Evolutionary conservation across 306 rosid species (phyloP).

Genomic region (Abrus pulchellus): DNA sequence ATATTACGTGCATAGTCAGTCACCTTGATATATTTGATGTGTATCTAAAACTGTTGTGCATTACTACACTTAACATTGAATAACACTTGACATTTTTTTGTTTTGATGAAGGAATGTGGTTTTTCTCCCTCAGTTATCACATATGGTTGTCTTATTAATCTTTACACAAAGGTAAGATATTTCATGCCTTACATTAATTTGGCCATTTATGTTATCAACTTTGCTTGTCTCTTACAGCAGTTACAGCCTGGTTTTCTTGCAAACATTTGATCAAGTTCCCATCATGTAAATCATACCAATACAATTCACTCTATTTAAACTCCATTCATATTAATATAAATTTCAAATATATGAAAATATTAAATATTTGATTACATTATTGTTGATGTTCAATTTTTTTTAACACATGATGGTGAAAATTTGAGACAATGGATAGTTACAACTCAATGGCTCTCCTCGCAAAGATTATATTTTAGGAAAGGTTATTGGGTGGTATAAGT

Average conservation of each 20-base stretch:
- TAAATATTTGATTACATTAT: not conserved
- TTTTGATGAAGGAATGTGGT: slow-evolving; percentile 83
- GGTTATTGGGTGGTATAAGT: not conserved
- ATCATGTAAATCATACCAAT: slow-evolving; percentile 21
- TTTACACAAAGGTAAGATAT: slow-evolving; percentile 77
- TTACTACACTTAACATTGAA: slow-evolving; percentile 27
- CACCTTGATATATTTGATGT: slow-evolving; percentile 36
- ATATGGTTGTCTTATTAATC: slow-evolving; percentile 95
- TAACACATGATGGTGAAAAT: not conserved
- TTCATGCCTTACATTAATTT: slow-evolving; percentile 32
- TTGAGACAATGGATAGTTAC: slow-evolving; percentile 9
- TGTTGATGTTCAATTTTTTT: not conserved
- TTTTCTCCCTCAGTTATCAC: slow-evolving; percentile 89
- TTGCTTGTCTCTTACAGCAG: not conserved
- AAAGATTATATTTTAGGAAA: slow-evolving; percentile 1
- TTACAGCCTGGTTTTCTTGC: slow-evolving; percentile 36
- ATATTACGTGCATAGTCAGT: not conserved
- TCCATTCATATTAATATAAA: slow-evolving; percentile 16
- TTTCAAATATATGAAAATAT: slow-evolving; percentile 24
- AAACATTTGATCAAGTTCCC: slow-evolving; percentile 27
- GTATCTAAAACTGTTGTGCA: slow-evolving; percentile 8
- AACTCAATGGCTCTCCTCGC: not conserved
- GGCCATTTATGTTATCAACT: slow-evolving; percentile 5
- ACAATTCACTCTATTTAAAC: not conserved
- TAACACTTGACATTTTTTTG: slow-evolving; percentile 31